phyloP scores from a whole-genome alignment of 2,329 filamentous ascomycete species.

The Ustulina deusta region DNA sequence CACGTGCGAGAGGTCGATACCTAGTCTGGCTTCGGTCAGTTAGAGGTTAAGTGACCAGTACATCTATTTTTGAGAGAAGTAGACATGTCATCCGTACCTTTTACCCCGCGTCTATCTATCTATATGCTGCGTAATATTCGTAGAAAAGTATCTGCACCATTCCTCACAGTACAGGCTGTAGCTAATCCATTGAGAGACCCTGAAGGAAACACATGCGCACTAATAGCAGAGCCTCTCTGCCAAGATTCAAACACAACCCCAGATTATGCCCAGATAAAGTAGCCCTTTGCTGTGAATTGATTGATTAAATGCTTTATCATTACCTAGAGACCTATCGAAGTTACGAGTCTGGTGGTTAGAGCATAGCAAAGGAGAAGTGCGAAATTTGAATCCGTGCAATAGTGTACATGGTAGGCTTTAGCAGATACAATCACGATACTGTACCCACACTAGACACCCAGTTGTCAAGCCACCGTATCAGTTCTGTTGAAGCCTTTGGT shows the following conservation, averaged over 20 bases:
- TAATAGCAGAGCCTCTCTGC: constrained; percentile 41
- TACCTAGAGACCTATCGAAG: background rate
- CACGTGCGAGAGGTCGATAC: constrained; percentile 20
- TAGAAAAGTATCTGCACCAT: background rate
- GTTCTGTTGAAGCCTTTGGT: background rate
- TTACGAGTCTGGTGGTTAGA: background rate
- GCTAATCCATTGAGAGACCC: constrained; percentile 14
- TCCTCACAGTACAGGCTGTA: background rate
- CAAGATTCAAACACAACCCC: constrained; percentile 32
- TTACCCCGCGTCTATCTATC: background rate
- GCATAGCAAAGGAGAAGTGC: background rate
- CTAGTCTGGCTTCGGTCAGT: background rate
- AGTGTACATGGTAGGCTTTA: background rate
- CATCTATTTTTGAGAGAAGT: background rate
- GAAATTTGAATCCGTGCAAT: background rate
- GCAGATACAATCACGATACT: background rate
- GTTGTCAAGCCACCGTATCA: background rate
- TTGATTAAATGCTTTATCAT: constrained; percentile 12
- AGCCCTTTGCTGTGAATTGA: constrained; percentile 1
- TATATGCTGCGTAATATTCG: background rate
- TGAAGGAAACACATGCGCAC: constrained; percentile 35
- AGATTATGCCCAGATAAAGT: constrained; percentile 17
- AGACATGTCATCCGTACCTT: background rate
- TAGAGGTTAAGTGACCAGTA: constrained; percentile 4
- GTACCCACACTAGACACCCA: background rate